phyloP scores from a whole-genome alignment of 352 stramenopile genomes.

The Globisporangium iwayamae region DNA sequence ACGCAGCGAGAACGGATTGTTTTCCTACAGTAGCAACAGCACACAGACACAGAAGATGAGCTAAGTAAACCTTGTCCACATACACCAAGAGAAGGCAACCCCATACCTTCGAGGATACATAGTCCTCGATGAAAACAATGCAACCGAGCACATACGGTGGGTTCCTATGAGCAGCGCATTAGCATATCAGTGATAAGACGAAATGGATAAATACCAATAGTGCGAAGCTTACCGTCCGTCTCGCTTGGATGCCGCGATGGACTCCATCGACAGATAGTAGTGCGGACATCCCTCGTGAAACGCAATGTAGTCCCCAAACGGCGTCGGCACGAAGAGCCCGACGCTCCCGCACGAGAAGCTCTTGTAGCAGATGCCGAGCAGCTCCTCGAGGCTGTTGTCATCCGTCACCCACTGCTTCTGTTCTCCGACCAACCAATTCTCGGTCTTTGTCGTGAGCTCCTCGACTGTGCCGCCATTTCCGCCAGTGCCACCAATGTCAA shows the following conservation, averaged over 20 bases:
- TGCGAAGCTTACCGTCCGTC: constrained; percentile 32
- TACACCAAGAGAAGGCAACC: neutral
- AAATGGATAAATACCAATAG: neutral
- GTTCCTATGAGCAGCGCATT: constrained; percentile 30
- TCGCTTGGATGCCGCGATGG: constrained; percentile 68
- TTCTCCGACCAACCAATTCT: constrained; percentile 34
- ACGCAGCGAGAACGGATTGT: constrained; percentile 68
- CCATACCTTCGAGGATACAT: constrained; percentile 50
- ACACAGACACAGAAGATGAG: neutral
- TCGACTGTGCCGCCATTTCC: neutral
- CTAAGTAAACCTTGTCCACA: neutral
- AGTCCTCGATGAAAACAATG: constrained; percentile 83
- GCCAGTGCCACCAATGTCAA: neutral
- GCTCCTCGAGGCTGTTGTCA: constrained; percentile 63
- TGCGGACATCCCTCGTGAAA: constrained; percentile 82
- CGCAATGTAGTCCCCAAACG: constrained; percentile 82
- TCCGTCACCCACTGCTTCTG: constrained; percentile 48
- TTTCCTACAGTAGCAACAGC: constrained; percentile 22
- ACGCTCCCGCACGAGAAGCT: constrained; percentile 69
- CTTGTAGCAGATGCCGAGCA: constrained; percentile 83
- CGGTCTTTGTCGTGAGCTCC: constrained; percentile 20
- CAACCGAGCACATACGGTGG: constrained; percentile 73
- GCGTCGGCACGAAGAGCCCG: constrained; percentile 74
- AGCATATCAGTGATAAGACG: constrained; percentile 2
- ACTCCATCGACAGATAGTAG: constrained; percentile 79